phyloP scores from a whole-genome alignment of 2,329 filamentous ascomycete genomes.

The Thyridium curvatum region DNA sequence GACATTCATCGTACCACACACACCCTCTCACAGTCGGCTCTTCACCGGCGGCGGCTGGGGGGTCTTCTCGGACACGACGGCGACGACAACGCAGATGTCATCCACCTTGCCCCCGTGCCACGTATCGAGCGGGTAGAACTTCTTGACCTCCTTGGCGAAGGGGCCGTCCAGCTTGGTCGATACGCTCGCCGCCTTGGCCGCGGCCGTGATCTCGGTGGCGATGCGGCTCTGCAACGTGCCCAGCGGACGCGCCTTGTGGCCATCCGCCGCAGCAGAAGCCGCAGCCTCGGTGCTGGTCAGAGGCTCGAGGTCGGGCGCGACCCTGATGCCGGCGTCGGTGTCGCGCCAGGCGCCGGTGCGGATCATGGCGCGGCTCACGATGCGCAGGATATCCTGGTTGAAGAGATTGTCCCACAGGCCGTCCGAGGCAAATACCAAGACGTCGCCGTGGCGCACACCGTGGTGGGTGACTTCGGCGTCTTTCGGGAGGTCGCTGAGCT shows the following conservation, averaged over 20 bases:
- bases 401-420: slow-evolving; percentile 95
- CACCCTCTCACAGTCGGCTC: slow-evolving; percentile 8
- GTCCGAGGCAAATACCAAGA: slow-evolving; percentile 90
- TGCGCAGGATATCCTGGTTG: slow-evolving; percentile 78
- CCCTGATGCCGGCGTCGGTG: slow-evolving; percentile 54
- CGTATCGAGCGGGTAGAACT: slow-evolving; percentile 75
- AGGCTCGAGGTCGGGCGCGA: slow-evolving; percentile 51
- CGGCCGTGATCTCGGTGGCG: slow-evolving; percentile 70
- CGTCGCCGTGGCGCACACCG: slow-evolving; percentile 78
- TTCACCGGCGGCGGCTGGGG: slow-evolving; percentile 18
- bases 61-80: slow-evolving; percentile 63
- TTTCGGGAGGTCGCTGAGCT: slow-evolving; percentile 74
- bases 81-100: slow-evolving; percentile 84
- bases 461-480: slow-evolving; percentile 78
- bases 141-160: slow-evolving; percentile 91
- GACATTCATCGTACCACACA: no score
- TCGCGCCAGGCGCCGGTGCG: slow-evolving; percentile 67
- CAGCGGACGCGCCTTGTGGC: slow-evolving; percentile 11
- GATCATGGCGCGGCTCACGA: slow-evolving; percentile 73
- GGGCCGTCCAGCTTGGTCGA: slow-evolving; percentile 81
- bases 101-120: slow-evolving; percentile 93
- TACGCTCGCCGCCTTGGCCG: slow-evolving; percentile 78
- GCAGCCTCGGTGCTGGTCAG: slow-evolving; percentile 34
- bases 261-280: slow-evolving; percentile 24
- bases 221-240: slow-evolving; percentile 68